Evolutionary conservation across 257 asterid genomes (phyloP).

Genomic region (Petrea volubilis): DNA sequence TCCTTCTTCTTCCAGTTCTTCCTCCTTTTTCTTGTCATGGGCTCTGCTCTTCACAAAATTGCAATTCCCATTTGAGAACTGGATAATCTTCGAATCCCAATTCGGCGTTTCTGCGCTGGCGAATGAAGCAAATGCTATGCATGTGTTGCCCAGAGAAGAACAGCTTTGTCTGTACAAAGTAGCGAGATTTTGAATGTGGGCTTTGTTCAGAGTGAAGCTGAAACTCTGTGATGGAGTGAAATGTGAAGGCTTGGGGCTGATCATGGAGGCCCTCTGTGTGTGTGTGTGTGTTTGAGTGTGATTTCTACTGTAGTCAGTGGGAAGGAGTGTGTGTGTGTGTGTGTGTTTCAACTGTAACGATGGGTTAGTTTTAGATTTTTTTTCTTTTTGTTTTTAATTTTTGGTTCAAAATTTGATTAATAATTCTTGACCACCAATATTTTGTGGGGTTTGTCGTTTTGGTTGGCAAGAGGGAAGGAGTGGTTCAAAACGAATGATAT

Average conservation of each 20-base stretch:
- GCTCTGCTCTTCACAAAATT: conserved; percentile 19
- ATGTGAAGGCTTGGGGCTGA: conserved; percentile 27
- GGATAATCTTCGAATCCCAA: conserved; percentile 33
- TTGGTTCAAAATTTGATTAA: background rate
- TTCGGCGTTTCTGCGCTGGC: conserved; percentile 37
- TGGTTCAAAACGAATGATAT: conserved; percentile 11
- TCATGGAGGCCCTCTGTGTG: conserved; percentile 31
- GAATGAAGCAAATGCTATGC: conserved; percentile 34
- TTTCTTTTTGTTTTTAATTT: background rate
- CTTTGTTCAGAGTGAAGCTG: conserved; percentile 18
- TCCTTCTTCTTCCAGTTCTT: conserved; percentile 22
- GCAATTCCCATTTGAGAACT: conserved; percentile 18
- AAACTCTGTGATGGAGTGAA: conserved; percentile 29
- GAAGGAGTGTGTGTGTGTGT: background rate
- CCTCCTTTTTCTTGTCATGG: conserved; percentile 22
- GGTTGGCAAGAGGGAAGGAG: conserved; percentile 14
- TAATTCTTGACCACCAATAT: conserved; percentile 26
- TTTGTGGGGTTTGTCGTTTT: background rate
- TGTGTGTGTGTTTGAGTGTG: conserved; percentile 5
- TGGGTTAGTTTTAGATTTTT: conserved; percentile 16
- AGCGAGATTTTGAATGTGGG: conserved; percentile 17
- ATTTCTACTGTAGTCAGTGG: background rate
- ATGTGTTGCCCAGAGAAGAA: conserved; percentile 7
- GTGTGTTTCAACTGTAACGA: background rate
- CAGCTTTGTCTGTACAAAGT: conserved; percentile 3